A percentile compares a stretch with the other conserved stretches of the same genome.
These are phyloP conservation scores for Tricholoma furcatifolium DNA, from an alignment of 768 basidiomycete genomes.

Conservation along the genomic window DNA sequence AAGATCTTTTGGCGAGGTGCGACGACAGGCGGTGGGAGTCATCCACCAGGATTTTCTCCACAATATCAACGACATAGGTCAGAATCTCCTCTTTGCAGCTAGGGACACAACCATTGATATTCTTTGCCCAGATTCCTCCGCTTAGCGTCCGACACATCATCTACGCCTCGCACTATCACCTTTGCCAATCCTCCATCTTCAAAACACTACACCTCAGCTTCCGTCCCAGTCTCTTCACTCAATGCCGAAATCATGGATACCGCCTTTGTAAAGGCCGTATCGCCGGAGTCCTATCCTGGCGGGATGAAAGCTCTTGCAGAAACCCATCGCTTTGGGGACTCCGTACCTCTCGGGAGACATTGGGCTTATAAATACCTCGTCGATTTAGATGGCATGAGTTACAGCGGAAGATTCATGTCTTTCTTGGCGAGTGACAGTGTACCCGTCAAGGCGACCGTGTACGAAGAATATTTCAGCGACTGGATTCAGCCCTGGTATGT, in stretches of 20 bases:
- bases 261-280: conserved; percentile 79
- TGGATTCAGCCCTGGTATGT: conserved; percentile 86
- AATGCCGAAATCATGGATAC: conserved; percentile 86
- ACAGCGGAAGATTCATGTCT: conserved; percentile 86
- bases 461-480: conserved; percentile 86
- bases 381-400: conserved; percentile 95
- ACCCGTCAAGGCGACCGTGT: conserved; percentile 88
- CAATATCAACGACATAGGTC: conserved; percentile 88
- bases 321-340: conserved; percentile 67
- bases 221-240: conserved; percentile 56
- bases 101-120: not conserved
- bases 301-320: conserved; percentile 64
- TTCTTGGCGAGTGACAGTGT: conserved; percentile 86
- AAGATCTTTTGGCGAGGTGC: conserved; percentile 95
- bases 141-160: conserved; percentile 62
- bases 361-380: conserved; percentile 94
- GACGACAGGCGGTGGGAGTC: conserved; percentile 91
- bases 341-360: conserved; percentile 79
- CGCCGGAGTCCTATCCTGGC: conserved; percentile 69
- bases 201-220: conserved; percentile 58
- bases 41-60: conserved; percentile 78
- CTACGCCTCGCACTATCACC: conserved; percentile 58
- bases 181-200: conserved; percentile 65
- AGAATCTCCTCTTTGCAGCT: not conserved
- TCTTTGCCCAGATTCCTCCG: conserved; percentile 54